A percentile compares a stretch with the other conserved stretches of the same genome.
phyloP scores from a whole-genome alignment of 2,329 filamentous ascomycete species.

The Trichoderma asperellum region DNA sequence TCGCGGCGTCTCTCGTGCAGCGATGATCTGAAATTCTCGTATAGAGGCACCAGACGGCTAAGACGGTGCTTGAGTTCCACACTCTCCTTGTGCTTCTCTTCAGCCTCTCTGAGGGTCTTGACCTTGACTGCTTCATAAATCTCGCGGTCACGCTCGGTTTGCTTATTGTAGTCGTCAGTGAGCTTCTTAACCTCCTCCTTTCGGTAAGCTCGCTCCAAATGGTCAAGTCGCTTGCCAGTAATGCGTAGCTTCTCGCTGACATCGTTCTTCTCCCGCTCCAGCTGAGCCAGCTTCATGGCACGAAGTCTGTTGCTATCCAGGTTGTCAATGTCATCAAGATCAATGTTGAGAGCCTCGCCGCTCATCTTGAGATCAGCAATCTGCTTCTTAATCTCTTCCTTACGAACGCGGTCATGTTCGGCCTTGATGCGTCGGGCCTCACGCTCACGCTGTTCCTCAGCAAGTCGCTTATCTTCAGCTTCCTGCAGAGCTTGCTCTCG shows the following conservation, averaged over 20 bases:
- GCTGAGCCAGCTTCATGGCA: slow-evolving; percentile 90
- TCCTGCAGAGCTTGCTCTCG: slow-evolving; percentile 87
- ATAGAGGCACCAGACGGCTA: slow-evolving; percentile 78
- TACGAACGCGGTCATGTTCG: slow-evolving; percentile 86
- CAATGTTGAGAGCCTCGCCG: slow-evolving; percentile 75
- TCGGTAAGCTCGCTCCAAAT: slow-evolving; percentile 94
- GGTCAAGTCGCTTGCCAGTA: slow-evolving; percentile 93
- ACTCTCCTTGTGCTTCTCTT: slow-evolving; percentile 88
- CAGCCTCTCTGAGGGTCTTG: slow-evolving; percentile 77
- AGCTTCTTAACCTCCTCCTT: slow-evolving; percentile 95
- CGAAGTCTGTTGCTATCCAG: slow-evolving; percentile 89
- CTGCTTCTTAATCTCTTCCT: slow-evolving; percentile 92
- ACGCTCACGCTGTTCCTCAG: slow-evolving; percentile 90
- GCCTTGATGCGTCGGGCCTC: slow-evolving; percentile 84
- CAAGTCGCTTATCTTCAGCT: slow-evolving; percentile 84
- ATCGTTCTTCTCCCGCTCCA: slow-evolving; percentile 98
- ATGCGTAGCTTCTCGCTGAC: slow-evolving; percentile 88
- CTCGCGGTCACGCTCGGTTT: slow-evolving; percentile 76
- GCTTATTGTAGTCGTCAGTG: slow-evolving; percentile 78
- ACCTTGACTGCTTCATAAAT: slow-evolving; percentile 79
- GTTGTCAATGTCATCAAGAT: slow-evolving; percentile 79
- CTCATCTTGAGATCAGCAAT: slow-evolving; percentile 89
- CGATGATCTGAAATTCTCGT: slow-evolving; percentile 80
- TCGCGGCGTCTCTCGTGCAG: slow-evolving; percentile 87
- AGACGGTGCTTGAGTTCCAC: slow-evolving; percentile 94